Percentiles rank a stretch among this genome's conserved stretches.
phyloP scores from a whole-genome alignment of 768 basidiomycete species.

The Termitomyces sp. region DNA sequence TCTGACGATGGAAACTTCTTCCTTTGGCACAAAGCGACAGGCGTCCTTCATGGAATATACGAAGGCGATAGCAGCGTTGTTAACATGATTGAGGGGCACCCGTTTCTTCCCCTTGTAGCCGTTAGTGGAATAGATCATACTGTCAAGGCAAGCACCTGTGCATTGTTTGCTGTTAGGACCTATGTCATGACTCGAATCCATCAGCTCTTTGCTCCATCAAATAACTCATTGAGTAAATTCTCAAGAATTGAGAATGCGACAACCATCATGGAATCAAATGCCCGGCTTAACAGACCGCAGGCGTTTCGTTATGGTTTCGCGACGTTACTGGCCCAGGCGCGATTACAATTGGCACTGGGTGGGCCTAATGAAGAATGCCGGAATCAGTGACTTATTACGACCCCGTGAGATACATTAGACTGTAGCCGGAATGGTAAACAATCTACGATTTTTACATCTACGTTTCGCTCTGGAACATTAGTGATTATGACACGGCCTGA shows the following conservation, averaged over 20 bases:
- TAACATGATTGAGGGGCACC: constrained; percentile 84
- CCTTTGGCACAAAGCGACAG: constrained; percentile 72
- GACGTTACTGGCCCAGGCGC: constrained; percentile 20
- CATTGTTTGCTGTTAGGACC: background rate
- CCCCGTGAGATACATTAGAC: background rate
- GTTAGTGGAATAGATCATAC: constrained; percentile 85
- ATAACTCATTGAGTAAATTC: constrained; percentile 35
- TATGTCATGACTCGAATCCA: constrained; percentile 1
- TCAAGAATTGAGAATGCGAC: constrained; percentile 50
- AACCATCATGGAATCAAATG: constrained; percentile 54
- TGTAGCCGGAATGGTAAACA: background rate
- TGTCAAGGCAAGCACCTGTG: constrained; percentile 54
- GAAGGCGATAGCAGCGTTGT: constrained; percentile 82
- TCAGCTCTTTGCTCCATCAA: constrained; percentile 64
- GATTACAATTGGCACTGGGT: constrained; percentile 18
- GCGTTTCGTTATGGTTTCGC: constrained; percentile 23
- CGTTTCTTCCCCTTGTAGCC: constrained; percentile 74
- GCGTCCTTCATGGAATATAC: constrained; percentile 64
- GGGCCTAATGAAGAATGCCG: constrained; percentile 22
- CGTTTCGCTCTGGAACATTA: background rate
- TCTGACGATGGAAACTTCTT: constrained; percentile 89
- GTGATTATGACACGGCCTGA: background rate
- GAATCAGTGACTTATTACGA: constrained; percentile 17
- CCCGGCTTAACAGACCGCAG: constrained; percentile 24
- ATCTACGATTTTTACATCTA: background rate